phyloP scores from a whole-genome alignment of 768 basidiomycete species.

The Sporobolomyces roseus region DNA sequence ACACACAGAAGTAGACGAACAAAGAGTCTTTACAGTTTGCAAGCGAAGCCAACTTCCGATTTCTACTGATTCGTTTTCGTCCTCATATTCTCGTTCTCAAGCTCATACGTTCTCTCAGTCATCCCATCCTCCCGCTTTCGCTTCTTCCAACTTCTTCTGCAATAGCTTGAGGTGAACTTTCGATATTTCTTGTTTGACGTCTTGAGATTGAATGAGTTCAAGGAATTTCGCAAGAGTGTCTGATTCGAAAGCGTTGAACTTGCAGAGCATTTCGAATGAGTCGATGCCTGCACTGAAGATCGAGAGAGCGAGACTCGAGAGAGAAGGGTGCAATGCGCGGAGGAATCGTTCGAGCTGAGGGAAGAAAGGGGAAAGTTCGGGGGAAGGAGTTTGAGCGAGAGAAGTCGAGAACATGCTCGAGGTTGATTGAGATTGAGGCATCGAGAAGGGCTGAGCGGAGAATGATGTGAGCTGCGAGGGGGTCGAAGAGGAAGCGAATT shows the following conservation, averaged over 20 bases:
- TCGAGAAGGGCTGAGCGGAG: too few relatives aligned
- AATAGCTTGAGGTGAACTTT: neutral
- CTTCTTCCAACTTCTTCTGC: neutral
- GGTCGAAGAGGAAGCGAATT: too few relatives aligned
- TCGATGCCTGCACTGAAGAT: neutral
- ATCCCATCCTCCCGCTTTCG: neutral
- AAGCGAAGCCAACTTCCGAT: too few relatives aligned
- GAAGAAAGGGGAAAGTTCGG: neutral
- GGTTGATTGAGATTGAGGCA: too few relatives aligned
- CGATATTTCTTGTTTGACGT: neutral
- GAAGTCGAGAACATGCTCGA: too few relatives aligned
- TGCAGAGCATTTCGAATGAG: neutral
- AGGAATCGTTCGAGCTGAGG: constrained; percentile 6
- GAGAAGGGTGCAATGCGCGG: neutral
- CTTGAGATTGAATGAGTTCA: neutral
- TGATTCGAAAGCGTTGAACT: neutral
- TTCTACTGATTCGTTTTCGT: too few relatives aligned
- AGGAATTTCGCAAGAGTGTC: neutral
- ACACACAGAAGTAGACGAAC: too few relatives aligned
- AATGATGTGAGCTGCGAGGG: too few relatives aligned
- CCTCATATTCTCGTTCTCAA: too few relatives aligned
- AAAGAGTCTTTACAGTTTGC: too few relatives aligned
- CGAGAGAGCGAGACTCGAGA: neutral
- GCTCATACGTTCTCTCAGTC: too few relatives aligned
- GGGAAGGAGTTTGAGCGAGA: neutral